Percentiles rank a stretch among this genome's conserved stretches.
These are phyloP conservation scores for Shiraia sp. DNA, from an alignment of 2,329 filamentous ascomycete genomes.

Conservation along the genomic window DNA sequence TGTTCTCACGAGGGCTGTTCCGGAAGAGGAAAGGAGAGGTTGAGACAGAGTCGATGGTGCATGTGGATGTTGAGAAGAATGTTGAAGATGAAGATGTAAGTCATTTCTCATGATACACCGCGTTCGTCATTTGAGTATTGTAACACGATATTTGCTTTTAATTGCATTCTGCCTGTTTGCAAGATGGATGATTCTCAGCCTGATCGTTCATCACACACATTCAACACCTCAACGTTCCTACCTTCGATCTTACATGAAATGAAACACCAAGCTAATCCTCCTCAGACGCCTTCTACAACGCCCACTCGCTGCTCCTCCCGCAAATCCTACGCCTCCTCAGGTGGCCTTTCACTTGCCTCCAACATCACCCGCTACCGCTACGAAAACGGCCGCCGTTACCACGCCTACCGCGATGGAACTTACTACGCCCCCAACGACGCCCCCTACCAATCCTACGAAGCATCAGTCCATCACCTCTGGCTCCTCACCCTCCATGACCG, in stretches of 20 bases:
- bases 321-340: constrained; percentile 30
- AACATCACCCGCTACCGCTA: constrained; percentile 46
- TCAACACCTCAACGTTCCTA: too few relatives aligned
- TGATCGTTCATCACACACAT: too few relatives aligned
- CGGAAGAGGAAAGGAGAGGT: constrained; percentile 6
- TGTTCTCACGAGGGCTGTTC: constrained; percentile 3
- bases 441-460: constrained; percentile 30
- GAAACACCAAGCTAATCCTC: background rate
- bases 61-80: constrained; percentile 21
- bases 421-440: constrained; percentile 44
- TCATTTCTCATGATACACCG: background rate
- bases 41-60: constrained; percentile 1
- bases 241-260: too few relatives aligned
- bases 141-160: too few relatives aligned
- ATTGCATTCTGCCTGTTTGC: background rate
- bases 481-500: constrained; percentile 40
- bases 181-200: too few relatives aligned
- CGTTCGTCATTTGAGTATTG: too few relatives aligned
- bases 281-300: constrained; percentile 30
- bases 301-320: constrained; percentile 30
- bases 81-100: too few relatives aligned
- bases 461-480: constrained; percentile 40
- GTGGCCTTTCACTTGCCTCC: constrained; percentile 44
- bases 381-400: constrained; percentile 43
- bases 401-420: constrained; percentile 38